Base-by-base conservation (phyloP, 306 rosid genomes). In the Malus sieversii region DNA sequence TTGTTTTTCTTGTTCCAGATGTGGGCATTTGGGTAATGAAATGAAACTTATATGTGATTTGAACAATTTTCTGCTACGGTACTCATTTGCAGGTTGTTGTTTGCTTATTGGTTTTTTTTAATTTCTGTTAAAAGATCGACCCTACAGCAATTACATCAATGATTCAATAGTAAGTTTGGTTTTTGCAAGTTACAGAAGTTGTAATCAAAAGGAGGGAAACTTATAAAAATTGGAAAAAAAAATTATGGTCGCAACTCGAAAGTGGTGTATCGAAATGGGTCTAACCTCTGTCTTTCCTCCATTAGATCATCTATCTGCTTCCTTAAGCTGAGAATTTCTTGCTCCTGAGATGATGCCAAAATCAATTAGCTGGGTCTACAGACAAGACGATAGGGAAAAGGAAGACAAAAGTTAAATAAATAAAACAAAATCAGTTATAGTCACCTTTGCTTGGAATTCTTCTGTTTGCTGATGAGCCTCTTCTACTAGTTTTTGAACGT, bases 201-300 rank as follows among this genome's bases (percentile, higher is more conserved):
- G 35, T 13, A 61, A 4, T 61, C 32, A 25, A 4, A 13, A 61
- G 38, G 66, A 61, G 32, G 5, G 33, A 61, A 61, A 13, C 3
- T 27, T 13, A 10, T 40, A 9, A 40, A 61, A 61, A 61, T 6
- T 30, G 44, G 20, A n/a, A 64, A 2, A 14, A 14, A 32, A 22
- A 29, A 64, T 22, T 13, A 22, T 7, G 16, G 57, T 16, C 19
- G 5, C 57, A 16, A 18, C 16, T 59, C 16, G 8, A 12, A 55
- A 51, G 22, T 61, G 25, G 52, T 68, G 27, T 58, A 46, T 70
- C 18, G 67, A 77, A 78, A 52, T 23, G 35, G 68, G 18, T 64
- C 90, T 83, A 27, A 92, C 98, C 97, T 88, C 61, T 88, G 88
- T 80, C 96, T 86, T 86, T 94, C 96, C 81, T 85, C 95, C 22